A percentile compares a stretch with the other conserved stretches of the same genome.
These are phyloP conservation scores for Apiospora malaysiana DNA, from an alignment of 2,329 filamentous ascomycete genomes.

Conservation along the genomic window DNA sequence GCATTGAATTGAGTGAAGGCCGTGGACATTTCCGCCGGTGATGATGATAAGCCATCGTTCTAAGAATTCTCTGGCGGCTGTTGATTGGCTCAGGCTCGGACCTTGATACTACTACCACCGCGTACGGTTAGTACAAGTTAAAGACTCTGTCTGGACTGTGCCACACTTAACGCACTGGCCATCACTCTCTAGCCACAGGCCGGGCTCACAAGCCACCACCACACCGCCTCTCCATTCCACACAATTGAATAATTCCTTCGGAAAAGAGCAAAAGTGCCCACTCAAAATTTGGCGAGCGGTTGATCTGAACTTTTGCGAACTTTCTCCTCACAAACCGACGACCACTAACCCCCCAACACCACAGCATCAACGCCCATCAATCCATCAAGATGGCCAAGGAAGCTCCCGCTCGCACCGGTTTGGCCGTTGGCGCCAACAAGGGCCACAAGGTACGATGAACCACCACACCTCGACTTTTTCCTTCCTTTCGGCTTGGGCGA, in stretches of 20 bases:
- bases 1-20: too few species aligned
- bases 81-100: not conserved
- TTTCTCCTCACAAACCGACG: conserved; percentile 27
- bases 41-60: too few species aligned
- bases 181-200: not conserved
- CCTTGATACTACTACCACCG: too few species aligned
- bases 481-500: conserved; percentile 20
- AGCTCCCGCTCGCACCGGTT: conserved; percentile 57
- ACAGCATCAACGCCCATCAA: conserved; percentile 37
- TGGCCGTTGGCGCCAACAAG: conserved; percentile 60
- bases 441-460: conserved; percentile 62
- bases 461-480: conserved; percentile 20
- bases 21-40: too few species aligned
- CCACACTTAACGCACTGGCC: not conserved
- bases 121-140: too few species aligned
- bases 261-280: conserved; percentile 26
- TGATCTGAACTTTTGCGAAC: conserved; percentile 17
- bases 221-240: conserved; percentile 18
- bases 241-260: conserved; percentile 20
- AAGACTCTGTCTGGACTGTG: not conserved
- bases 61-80: not conserved
- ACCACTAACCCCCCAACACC: conserved; percentile 37
- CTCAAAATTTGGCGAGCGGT: conserved; percentile 28
- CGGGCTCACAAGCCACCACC: conserved; percentile 6
- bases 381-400: conserved; percentile 61